phyloP scores from a whole-genome alignment of 129 eudicot species.

The Arctium minus region DNA sequence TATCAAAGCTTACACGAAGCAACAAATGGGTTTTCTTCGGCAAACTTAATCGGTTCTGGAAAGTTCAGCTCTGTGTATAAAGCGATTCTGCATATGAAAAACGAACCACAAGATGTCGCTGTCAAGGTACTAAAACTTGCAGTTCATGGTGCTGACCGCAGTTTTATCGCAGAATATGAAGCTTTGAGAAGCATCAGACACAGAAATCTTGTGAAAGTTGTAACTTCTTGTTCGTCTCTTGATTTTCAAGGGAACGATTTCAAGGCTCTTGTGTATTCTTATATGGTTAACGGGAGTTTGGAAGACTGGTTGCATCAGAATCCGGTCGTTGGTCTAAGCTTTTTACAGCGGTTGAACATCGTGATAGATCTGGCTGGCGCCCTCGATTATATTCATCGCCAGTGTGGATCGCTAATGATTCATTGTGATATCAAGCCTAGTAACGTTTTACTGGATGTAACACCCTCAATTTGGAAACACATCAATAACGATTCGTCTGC shows the following conservation, averaged over 20 bases:
- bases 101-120: background rate
- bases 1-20: conserved; percentile 16
- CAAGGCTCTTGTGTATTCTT: conserved; percentile 20
- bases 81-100: background rate
- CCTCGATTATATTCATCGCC: conserved; percentile 20
- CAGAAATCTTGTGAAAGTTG: conserved; percentile 15
- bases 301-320: conserved; percentile 12
- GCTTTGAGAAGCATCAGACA: conserved; percentile 18
- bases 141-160: conserved; percentile 16
- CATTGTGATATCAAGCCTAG: conserved; percentile 34
- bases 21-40: conserved; percentile 22
- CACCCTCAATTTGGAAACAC: too few species aligned
- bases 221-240: conserved; percentile 21
- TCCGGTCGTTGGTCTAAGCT: background rate
- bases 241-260: conserved; percentile 24
- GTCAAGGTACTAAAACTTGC: conserved; percentile 13
- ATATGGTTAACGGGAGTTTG: conserved; percentile 18
- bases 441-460: conserved; percentile 26
- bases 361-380: conserved; percentile 23
- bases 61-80: conserved; percentile 27
- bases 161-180: conserved; percentile 17
- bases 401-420: conserved; percentile 1
- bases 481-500: too few species aligned
- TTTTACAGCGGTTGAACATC: conserved; percentile 14
- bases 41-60: conserved; percentile 20